Conservation (phyloP, 495 filamentous ascomycete genomes). For the Acidiella bohemica region DNA sequence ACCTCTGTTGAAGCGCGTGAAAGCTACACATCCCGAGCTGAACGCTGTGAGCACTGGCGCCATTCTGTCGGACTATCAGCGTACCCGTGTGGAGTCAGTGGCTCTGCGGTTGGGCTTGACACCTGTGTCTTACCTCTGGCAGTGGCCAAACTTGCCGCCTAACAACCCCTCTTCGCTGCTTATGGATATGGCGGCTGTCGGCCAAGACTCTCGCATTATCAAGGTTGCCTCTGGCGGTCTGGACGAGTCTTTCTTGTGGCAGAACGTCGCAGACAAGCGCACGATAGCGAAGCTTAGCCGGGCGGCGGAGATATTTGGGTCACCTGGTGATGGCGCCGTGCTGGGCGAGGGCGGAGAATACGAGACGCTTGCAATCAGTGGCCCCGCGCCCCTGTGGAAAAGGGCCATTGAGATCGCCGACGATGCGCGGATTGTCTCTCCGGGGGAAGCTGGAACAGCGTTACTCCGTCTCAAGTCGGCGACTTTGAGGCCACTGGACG, state of each 20-base stretch:
- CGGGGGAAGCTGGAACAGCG: conserved; percentile 58
- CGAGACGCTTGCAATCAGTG: conserved; percentile 80
- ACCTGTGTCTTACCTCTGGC: conserved; percentile 81
- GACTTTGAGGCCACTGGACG: conserved; percentile 31
- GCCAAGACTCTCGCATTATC: conserved; percentile 73
- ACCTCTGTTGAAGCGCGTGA: conserved; percentile 52
- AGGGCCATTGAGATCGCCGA: conserved; percentile 51
- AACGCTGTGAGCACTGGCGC: conserved; percentile 83
- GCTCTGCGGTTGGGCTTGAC: conserved; percentile 60
- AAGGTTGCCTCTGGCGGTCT: conserved; percentile 90
- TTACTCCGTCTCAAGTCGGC: conserved; percentile 48
- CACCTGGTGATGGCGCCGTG: conserved; percentile 50
- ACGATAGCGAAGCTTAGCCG: conserved; percentile 43
- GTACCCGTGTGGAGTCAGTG: conserved; percentile 83
- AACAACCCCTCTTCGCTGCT: conserved; percentile 42
- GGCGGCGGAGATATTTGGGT: conserved; percentile 56
- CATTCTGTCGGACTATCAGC: conserved; percentile 88
- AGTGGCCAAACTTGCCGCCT: conserved; percentile 60
- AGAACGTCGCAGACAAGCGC: conserved; percentile 47
- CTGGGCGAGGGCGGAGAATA: conserved; percentile 94
- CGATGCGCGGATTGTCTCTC: conserved; percentile 37
- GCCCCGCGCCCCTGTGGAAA: conserved; percentile 58
- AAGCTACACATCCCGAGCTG: conserved; percentile 51
- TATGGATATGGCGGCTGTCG: conserved; percentile 62
- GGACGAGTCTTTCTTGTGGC: conserved; percentile 70